A percentile compares a stretch with the other conserved stretches of the same genome.
phyloP scores from a whole-genome alignment of 768 basidiomycete species.

The Kwoniella sp. region DNA sequence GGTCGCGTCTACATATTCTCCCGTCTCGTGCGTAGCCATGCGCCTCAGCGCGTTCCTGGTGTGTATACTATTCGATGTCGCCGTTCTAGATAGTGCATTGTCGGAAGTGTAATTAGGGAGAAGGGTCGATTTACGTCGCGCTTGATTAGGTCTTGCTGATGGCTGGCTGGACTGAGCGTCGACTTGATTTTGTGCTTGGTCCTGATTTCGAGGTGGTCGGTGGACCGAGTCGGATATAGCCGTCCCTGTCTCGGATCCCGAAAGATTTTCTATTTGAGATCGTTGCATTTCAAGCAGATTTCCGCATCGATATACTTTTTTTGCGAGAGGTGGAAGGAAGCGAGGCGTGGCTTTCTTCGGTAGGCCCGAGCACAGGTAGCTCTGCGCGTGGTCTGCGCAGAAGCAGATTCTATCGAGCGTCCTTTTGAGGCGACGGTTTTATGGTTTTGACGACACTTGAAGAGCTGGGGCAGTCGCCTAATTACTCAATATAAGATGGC shows the following conservation, averaged over 20 bases:
- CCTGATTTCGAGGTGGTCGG: not conserved
- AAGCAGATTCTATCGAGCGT: too few relatives aligned
- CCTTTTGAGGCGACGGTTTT: too few relatives aligned
- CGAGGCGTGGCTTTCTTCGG: too few relatives aligned
- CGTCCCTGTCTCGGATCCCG: not conserved
- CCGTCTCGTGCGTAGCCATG: conserved; percentile 51
- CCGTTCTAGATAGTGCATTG: conserved; percentile 4
- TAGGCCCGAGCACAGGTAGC: too few relatives aligned
- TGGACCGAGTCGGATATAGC: not conserved
- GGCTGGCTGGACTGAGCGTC: not conserved
- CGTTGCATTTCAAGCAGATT: not conserved
- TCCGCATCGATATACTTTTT: not conserved
- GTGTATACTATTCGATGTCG: conserved; percentile 27
- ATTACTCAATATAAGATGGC: too few relatives aligned
- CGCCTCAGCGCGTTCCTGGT: conserved; percentile 41
- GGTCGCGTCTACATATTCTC: conserved; percentile 16
- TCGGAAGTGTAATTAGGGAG: not conserved
- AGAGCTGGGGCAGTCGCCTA: too few relatives aligned
- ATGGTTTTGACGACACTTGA: too few relatives aligned
- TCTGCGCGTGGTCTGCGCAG: too few relatives aligned
- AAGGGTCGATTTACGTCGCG: not conserved
- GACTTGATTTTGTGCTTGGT: not conserved
- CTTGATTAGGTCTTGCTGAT: not conserved
- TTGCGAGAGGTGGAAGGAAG: too few relatives aligned
- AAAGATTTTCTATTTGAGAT: not conserved